Base-by-base conservation (phyloP, 2,329 filamentous ascomycete genomes). In the Colletotrichum salicis region DNA sequence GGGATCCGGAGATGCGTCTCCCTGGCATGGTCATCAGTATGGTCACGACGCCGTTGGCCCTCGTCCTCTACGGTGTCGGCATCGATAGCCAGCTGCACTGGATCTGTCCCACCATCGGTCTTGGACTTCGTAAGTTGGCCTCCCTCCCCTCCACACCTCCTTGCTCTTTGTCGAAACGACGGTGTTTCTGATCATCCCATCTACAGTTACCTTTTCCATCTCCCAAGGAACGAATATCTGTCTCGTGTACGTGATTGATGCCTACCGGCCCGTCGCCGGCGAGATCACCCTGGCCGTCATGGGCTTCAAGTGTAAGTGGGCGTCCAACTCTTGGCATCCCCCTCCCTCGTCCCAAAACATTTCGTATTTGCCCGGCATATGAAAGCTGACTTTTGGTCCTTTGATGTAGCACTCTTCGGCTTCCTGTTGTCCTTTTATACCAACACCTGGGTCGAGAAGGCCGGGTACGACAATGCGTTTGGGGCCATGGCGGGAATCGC, bases 381-480 rank as follows among this genome's bases (percentile, higher is more conserved):
- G 31, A 48, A 11, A 19, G 31, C 62, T 72, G 77, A 71, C 62
- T 66, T 7, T 22, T 54, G 51, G 27, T n/a, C 19, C 41, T 48
- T 22, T 52, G 5, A 1, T 5, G 27, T 69, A 86, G 85, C 86
- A 19, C 77, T 85, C 8, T 89, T 90, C 75, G 88, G 87, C 5
- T 90, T 90, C 76, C 79, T 90, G 1, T 81, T 90, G 1, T 88
- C 85, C 0, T 90, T 90, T 76, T 90, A 90, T 76, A 90, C 87
- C 1, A 90, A 90, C 75, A 84, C 86, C 0, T 90, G 88, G 88
- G 84, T 90, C 48, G 78, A 81, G 7, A 35, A 82, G 67, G 78
- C 78, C 1, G 89, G 88, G 1, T 90, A 90, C 74, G 72, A 80
- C 13, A 79, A 83, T 45, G 84, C 88, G 2, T 90, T 85, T 72